Percentiles rank a stretch among this genome's conserved stretches.
Evolutionary conservation across 352 stramenopile species (phyloP).

Genomic region (Elongisporangium prolatum): DNA sequence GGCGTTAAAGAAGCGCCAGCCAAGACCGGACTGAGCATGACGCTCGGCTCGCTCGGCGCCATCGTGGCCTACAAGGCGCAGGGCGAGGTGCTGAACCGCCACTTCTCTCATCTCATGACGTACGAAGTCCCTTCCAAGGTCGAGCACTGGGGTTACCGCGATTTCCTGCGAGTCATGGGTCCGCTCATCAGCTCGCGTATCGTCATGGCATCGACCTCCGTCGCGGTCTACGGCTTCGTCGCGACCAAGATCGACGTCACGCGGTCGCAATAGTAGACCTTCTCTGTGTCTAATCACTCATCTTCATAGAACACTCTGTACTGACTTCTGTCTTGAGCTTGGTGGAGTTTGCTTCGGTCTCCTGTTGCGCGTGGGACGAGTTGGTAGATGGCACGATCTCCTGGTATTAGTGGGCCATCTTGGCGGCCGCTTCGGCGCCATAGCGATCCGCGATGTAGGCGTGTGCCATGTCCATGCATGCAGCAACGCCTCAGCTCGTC

Average conservation of each 20-base stretch:
- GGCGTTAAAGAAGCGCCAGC: constrained; percentile 21
- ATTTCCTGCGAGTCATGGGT: constrained; percentile 60
- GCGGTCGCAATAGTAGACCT: no score
- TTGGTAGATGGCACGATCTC: no score
- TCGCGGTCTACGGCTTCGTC: constrained; percentile 65
- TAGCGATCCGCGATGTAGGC: no score
- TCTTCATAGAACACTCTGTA: no score
- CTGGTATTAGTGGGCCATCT: no score
- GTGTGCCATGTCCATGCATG: no score
- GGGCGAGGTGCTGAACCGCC: constrained; percentile 42
- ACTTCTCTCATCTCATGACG: constrained; percentile 56
- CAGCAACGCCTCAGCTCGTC: no score
- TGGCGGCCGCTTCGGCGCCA: no score
- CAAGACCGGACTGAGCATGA: constrained; percentile 35
- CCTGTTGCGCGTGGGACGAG: constrained; percentile 23
- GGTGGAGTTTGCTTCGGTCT: no score
- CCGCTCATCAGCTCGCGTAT: constrained; percentile 53
- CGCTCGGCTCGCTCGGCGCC: constrained; percentile 24
- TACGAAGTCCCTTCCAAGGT: constrained; percentile 72
- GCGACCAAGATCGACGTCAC: constrained; percentile 52
- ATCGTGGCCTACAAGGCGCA: constrained; percentile 47
- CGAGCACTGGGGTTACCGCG: constrained; percentile 55
- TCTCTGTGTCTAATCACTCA: no score
- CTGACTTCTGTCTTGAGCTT: no score
- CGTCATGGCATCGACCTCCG: constrained; percentile 61